Conservation (phyloP, 257 asterid genomes). For the Capsicum rhomboideum region DNA sequence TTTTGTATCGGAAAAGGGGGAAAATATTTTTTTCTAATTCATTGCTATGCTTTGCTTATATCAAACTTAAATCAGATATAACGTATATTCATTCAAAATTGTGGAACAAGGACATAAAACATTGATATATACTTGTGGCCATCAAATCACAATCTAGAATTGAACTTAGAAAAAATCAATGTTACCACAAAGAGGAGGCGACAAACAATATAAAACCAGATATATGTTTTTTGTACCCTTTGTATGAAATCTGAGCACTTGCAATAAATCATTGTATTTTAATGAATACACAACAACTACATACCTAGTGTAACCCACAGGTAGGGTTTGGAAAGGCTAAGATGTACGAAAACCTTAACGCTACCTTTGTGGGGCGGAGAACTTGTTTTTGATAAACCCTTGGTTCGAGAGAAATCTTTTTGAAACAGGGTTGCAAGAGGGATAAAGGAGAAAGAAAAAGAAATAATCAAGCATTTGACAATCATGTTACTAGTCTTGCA, state of each 20-base stretch:
- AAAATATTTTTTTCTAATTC: neutral
- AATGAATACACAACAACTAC: neutral
- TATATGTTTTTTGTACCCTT: neutral
- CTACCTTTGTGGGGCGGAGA: neutral
- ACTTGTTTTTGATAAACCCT: neutral
- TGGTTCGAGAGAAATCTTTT: neutral
- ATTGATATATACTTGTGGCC: neutral
- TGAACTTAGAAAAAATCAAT: neutral
- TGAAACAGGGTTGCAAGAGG: neutral
- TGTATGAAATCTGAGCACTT: neutral
- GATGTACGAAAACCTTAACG: neutral
- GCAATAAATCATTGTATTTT: no score
- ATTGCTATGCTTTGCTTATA: neutral
- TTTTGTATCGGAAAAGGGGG: neutral
- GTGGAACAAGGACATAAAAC: neutral
- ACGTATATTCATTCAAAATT: neutral
- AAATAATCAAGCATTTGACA: neutral
- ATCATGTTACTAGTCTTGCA: neutral
- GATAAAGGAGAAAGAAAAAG: neutral
- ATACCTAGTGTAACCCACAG: neutral
- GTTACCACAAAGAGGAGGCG: neutral
- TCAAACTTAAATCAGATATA: neutral
- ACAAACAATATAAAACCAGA: neutral
- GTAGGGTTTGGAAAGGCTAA: neutral
- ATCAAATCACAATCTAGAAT: neutral